Conservation (phyloP, 305 asterid species). For the Stenogyne calaminthoides region DNA sequence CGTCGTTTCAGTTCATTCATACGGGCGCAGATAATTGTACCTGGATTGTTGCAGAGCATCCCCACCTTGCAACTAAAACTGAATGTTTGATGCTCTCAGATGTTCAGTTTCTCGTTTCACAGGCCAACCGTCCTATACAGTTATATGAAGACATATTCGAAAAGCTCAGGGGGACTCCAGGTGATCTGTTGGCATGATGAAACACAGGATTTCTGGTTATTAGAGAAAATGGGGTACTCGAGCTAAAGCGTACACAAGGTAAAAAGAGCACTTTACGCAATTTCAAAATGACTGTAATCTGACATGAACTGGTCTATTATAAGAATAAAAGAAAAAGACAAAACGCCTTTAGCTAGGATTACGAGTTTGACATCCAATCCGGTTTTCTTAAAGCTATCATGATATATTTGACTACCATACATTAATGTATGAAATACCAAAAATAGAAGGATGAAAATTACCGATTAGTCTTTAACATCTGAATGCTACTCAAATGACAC, state of each 20-base stretch:
- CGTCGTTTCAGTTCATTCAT: not conserved
- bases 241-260: not conserved
- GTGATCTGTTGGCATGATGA: not conserved
- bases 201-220: constrained; percentile 1
- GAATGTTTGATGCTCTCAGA: not conserved
- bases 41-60: not conserved
- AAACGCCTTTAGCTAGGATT: not conserved
- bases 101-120: constrained; percentile 23
- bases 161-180: constrained; percentile 10
- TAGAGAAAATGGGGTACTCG: not conserved
- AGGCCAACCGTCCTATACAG: constrained; percentile 16
- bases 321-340: not conserved
- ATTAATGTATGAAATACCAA: not conserved
- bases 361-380: not conserved
- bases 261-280: not conserved
- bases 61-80: not conserved
- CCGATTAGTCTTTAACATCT: constrained; percentile 34
- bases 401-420: not conserved
- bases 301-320: not conserved
- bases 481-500: constrained; percentile 40
- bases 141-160: constrained; percentile 22
- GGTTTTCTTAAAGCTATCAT: not conserved
- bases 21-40: constrained; percentile 19
- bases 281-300: not conserved
- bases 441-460: constrained; percentile 13